Evolutionary conservation across 495 filamentous ascomycete species (phyloP).

Genomic region (Aspergillus funiculosus): DNA sequence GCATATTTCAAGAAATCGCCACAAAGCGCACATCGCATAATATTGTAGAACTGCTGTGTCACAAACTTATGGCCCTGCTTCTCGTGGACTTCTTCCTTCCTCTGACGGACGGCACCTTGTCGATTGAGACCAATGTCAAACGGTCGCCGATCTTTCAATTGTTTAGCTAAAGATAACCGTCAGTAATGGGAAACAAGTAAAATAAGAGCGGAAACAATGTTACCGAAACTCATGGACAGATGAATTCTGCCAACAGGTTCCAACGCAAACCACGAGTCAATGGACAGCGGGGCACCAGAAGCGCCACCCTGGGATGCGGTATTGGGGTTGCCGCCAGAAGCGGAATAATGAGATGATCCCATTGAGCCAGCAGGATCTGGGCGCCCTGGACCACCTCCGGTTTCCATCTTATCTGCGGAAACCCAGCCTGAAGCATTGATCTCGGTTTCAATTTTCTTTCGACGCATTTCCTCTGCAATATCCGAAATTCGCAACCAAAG

Average conservation of each 20-base stretch:
- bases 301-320: slow-evolving; percentile 21
- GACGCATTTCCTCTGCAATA: slow-evolving; percentile 93
- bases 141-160: slow-evolving; percentile 59
- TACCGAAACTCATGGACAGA: slow-evolving; percentile 82
- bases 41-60: slow-evolving; percentile 98
- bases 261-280: slow-evolving; percentile 95
- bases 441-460: slow-evolving; percentile 94
- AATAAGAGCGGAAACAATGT: slow-evolving; percentile 16
- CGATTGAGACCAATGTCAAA: slow-evolving; percentile 86
- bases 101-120: slow-evolving; percentile 92
- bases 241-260: slow-evolving; percentile 90
- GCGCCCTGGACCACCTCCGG: slow-evolving; percentile 38
- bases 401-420: slow-evolving; percentile 88
- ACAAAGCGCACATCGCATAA: slow-evolving; percentile 98
- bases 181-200: slow-evolving; percentile 23
- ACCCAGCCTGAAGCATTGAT: slow-evolving; percentile 90
- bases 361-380: slow-evolving; percentile 40
- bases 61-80: slow-evolving; percentile 99
- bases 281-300: slow-evolving; percentile 49
- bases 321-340: slow-evolving; percentile 22
- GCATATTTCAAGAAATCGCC: slow-evolving; percentile 98
- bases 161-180: slow-evolving; percentile 51
- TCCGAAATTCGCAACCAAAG: slow-evolving; percentile 96
- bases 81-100: slow-evolving; percentile 95
- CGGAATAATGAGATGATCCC: slow-evolving; percentile 29